These are phyloP conservation scores for Glycine soja DNA, from an alignment of 306 rosid genomes.

Conservation along the genomic window DNA sequence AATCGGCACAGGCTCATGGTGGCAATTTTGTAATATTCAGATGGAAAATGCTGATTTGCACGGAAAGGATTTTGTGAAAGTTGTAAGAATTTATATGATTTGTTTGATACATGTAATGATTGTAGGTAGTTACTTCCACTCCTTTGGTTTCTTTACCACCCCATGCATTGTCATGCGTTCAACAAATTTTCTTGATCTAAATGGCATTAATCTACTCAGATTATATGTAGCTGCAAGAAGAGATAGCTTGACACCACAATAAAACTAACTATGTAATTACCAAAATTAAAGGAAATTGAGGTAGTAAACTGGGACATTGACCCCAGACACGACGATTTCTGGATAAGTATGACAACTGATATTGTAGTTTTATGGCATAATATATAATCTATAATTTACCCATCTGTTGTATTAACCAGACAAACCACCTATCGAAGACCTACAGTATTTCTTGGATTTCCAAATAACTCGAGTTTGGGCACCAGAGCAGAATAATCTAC, in stretches of 20 bases:
- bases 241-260: conserved; percentile 1
- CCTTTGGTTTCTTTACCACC: not conserved
- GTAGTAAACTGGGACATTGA: not conserved
- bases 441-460: conserved; percentile 28
- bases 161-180: not conserved
- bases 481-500: conserved; percentile 11
- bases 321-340: not conserved
- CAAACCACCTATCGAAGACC: conserved; percentile 20
- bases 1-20: not conserved
- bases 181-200: not conserved
- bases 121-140: conserved; percentile 11
- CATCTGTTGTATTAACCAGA: not conserved
- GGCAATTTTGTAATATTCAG: not conserved
- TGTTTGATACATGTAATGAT: not conserved
- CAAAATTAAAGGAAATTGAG: not conserved
- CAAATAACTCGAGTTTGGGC: conserved; percentile 18
- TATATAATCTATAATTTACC: not conserved
- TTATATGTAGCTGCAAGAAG: not conserved
- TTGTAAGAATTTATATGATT: conserved; percentile 13
- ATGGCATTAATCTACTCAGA: not conserved
- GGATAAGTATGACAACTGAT: not conserved
- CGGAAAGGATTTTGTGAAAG: not conserved
- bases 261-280: not conserved
- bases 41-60: conserved; percentile 18
- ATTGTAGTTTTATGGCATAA: not conserved